Conservation (phyloP, 2,329 filamentous ascomycete species). For the Penicillium sp. region DNA sequence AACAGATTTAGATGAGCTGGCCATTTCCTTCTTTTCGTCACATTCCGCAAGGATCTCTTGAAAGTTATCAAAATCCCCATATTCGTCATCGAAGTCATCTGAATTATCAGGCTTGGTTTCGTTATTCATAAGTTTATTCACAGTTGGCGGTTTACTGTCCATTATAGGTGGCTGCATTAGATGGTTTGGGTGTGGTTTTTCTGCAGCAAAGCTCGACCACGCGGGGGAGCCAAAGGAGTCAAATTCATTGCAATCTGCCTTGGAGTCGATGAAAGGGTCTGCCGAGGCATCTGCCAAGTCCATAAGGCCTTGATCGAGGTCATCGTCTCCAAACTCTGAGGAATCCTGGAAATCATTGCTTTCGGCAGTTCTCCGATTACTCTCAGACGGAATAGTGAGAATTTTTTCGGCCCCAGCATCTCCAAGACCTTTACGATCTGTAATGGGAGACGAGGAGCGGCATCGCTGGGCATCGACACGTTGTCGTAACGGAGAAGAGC, state of each 20-base stretch:
- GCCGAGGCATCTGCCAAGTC: conserved; percentile 42
- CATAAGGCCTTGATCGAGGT: conserved; percentile 51
- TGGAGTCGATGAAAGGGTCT: conserved; percentile 33
- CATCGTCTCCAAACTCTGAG: conserved; percentile 55
- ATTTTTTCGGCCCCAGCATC: conserved; percentile 4
- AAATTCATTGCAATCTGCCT: conserved; percentile 15
- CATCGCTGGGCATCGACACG: conserved; percentile 35
- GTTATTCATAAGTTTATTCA: conserved; percentile 18
- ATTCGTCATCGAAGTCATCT: conserved; percentile 72
- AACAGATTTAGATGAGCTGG: conserved; percentile 16
- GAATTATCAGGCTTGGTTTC: conserved; percentile 34
- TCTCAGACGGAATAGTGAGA: not conserved
- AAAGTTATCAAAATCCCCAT: conserved; percentile 64
- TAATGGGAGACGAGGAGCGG: conserved; percentile 38
- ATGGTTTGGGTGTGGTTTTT: conserved; percentile 13
- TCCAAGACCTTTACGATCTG: conserved; percentile 19
- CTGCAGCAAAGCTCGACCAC: conserved; percentile 19
- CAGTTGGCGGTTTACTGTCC: conserved; percentile 7
- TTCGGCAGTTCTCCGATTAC: not conserved
- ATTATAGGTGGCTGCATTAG: not conserved
- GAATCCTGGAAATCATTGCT: conserved; percentile 30
- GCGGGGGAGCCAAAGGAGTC: conserved; percentile 20
- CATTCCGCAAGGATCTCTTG: conserved; percentile 62
- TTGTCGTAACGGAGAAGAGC: conserved; percentile 49
- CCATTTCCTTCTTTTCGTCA: conserved; percentile 44